These are phyloP conservation scores for Thalia dealbata DNA, from an alignment of 176 grass and related monocot genomes.

Conservation along the genomic window DNA sequence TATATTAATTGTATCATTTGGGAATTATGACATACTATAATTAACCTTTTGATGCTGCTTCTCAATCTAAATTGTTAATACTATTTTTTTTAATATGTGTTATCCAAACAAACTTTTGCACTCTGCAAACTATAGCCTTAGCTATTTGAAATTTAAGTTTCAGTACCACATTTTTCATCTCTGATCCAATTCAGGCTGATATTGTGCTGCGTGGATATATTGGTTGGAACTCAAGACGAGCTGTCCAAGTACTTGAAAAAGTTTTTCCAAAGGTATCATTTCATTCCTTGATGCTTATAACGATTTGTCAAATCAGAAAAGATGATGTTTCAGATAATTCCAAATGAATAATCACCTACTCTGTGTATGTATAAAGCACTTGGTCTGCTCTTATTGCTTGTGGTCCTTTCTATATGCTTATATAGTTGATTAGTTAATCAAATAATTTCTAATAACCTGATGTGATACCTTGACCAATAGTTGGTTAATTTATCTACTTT, in stretches of 20 bases:
- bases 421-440: neutral
- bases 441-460: neutral
- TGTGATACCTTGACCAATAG: neutral
- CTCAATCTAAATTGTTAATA: neutral
- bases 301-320: neutral
- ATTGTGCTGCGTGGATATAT: conserved; percentile 21
- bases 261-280: conserved; percentile 14
- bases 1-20: no score
- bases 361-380: neutral
- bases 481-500: neutral
- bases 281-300: neutral
- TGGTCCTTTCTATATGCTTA: neutral
- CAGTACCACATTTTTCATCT: neutral
- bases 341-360: neutral
- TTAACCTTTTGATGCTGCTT: neutral
- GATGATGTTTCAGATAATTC: neutral
- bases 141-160: neutral
- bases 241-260: conserved; percentile 13
- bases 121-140: neutral
- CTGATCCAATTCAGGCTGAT: conserved; percentile 17
- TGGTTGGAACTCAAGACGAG: conserved; percentile 26
- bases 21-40: neutral
- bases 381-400: neutral
- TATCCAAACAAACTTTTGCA: neutral
- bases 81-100: neutral